Conservation (phyloP, 345 rosid species). For the Isatis tinctoria region DNA sequence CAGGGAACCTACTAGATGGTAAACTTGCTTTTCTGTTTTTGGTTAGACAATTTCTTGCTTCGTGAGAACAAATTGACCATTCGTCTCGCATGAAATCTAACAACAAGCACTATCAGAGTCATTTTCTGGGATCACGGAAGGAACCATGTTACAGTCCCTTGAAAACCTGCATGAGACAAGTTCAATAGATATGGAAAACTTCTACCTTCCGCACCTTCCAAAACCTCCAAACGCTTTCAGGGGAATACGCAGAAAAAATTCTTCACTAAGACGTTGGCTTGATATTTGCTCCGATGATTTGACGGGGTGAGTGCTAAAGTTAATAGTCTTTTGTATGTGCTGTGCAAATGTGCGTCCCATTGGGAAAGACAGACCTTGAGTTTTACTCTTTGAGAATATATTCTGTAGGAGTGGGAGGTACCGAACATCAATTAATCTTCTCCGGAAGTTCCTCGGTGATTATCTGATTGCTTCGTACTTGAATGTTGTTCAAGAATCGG, state of each 20-base stretch:
- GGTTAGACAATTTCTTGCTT: neutral
- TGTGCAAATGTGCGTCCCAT: neutral
- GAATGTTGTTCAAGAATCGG: slow-evolving; percentile 60
- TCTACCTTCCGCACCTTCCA: slow-evolving; percentile 73
- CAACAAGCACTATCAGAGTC: slow-evolving; percentile 43
- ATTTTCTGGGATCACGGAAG: slow-evolving; percentile 52
- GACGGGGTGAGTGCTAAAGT: slow-evolving; percentile 50
- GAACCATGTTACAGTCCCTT: slow-evolving; percentile 53
- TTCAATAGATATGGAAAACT: slow-evolving; percentile 48
- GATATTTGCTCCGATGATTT: slow-evolving; percentile 81
- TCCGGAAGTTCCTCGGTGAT: slow-evolving; percentile 91
- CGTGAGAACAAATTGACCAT: neutral
- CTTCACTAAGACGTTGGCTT: slow-evolving; percentile 79
- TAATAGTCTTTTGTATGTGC: neutral
- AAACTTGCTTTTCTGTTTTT: slow-evolving; percentile 27
- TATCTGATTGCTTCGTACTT: slow-evolving; percentile 73
- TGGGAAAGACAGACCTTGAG: neutral
- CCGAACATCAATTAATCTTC: slow-evolving; percentile 49
- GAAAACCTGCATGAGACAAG: slow-evolving; percentile 46
- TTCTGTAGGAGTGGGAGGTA: slow-evolving; percentile 64
- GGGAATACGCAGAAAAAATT: slow-evolving; percentile 69
- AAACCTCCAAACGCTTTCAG: slow-evolving; percentile 75
- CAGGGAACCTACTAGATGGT: slow-evolving; percentile 69
- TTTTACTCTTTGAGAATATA: slow-evolving; percentile 4
- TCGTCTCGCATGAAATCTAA: neutral